These are phyloP conservation scores for Golovinomyces cichoracearum DNA, from an alignment of 2,329 filamentous ascomycete genomes.

Conservation along the genomic window DNA sequence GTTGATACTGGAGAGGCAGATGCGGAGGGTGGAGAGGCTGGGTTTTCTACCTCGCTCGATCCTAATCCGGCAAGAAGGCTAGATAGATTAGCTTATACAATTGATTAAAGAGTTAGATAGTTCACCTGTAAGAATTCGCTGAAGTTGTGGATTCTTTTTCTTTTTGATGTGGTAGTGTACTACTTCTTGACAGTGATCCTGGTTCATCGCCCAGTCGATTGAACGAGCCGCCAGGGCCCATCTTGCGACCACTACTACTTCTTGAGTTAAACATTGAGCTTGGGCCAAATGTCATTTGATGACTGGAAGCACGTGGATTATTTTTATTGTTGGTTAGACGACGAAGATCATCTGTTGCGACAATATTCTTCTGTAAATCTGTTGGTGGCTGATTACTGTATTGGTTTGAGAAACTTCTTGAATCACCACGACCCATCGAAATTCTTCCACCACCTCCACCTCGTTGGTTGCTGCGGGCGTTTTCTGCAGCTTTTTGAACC, in stretches of 20 bases:
- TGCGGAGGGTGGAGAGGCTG: conserved; percentile 43
- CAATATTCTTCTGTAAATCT: conserved; percentile 48
- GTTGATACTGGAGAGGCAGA: conserved; percentile 38
- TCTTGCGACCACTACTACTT: conserved; percentile 65
- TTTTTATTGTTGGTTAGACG: conserved; percentile 41
- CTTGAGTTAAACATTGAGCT: conserved; percentile 70
- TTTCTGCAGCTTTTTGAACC: conserved; percentile 59
- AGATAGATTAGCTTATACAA: conserved; percentile 10
- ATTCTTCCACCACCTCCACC: conserved; percentile 40
- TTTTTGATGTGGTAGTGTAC: conserved; percentile 55
- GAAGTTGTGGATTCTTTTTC: conserved; percentile 37
- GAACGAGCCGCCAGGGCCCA: conserved; percentile 49
- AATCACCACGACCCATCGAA: conserved; percentile 59
- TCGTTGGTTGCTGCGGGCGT: conserved; percentile 32
- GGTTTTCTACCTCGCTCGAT: conserved; percentile 29
- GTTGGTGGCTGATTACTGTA: conserved; percentile 46
- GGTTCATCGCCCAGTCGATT: conserved; percentile 61
- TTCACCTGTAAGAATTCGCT: conserved; percentile 86
- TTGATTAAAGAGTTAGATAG: neutral
- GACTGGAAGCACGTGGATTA: conserved; percentile 29
- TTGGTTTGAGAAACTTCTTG: conserved; percentile 52
- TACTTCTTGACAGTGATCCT: conserved; percentile 63
- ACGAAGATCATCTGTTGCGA: conserved; percentile 75
- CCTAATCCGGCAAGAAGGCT: conserved; percentile 27
- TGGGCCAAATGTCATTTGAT: conserved; percentile 44